Evolutionary conservation across 148 eudicot species (phyloP), one percentile per base, ranked within the genome.

Genomic region (Selenicereus undatus): DNA sequence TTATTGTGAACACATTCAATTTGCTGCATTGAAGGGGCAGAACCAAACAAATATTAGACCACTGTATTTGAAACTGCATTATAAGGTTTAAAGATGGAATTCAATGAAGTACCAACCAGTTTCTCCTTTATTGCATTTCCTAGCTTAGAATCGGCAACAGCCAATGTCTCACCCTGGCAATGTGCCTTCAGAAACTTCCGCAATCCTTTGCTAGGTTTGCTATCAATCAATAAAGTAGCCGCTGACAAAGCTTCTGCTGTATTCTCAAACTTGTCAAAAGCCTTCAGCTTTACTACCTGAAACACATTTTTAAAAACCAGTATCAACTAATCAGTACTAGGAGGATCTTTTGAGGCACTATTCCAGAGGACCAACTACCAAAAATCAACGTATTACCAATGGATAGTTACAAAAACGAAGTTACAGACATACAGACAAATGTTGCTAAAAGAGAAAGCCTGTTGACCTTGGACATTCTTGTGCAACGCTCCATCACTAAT

Each of bases 261-360:
- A 77, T 96, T 96, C 81, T 96, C 99, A 86, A 93, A 96, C 89
- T 93, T 96, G 76, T 93, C 91, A 71, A 96, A 96, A 66, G 99
- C 99, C 85, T 90, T 92, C 65, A 95, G 91, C 89, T 93, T 93
- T 60, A 95, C 95, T 68, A 95, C 82, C 99, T 95, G 84, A 52
- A 74, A 36, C 48, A 76, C 48, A 78, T 20, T 73, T 64, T 58
- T 5, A 65, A 65, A 80, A 32, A n/a, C 29, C 70, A 35, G 64
- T 18, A 30, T 58, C 22, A 11, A 48, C 1, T 39, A 48, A 8
- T 48, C 52, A 48, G 2, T 48, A 11, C 14, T 48, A 10, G 52
- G 52, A 48, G 52, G 2, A 48, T 10, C 52, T 48, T 48, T 6
- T 12, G 13, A 56, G 14, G 62, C 62, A 56, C 4, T 56, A 56